These are phyloP conservation scores for Populus hybrid DNA, from an alignment of 441 rosid species.

Conservation along the genomic window DNA sequence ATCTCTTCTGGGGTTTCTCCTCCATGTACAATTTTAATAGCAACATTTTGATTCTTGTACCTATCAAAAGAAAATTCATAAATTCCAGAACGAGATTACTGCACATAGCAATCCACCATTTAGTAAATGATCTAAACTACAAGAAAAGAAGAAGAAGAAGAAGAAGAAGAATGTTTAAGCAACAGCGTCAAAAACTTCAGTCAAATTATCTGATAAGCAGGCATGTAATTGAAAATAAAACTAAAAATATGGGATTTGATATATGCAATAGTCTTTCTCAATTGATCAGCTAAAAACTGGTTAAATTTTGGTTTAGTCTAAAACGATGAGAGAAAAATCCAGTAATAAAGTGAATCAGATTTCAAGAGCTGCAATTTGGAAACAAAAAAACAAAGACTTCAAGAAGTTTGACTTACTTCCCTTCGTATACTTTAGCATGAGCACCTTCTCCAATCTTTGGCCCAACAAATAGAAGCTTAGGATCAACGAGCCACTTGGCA, in stretches of 20 bases:
- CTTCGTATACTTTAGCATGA: constrained; percentile 97
- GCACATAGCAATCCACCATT: not conserved
- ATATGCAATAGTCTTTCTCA: not conserved
- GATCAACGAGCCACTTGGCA: constrained; percentile 79
- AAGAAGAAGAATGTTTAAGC: not conserved
- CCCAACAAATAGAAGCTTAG: constrained; percentile 86
- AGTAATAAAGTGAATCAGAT: constrained; percentile 10
- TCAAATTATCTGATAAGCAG: constrained; percentile 1
- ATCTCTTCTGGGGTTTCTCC: constrained; percentile 86
- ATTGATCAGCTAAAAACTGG: constrained; percentile 7
- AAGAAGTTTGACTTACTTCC: constrained; percentile 66
- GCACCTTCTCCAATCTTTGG: constrained; percentile 98
- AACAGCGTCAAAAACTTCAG: not conserved
- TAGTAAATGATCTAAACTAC: constrained; percentile 9
- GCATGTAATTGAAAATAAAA: not conserved
- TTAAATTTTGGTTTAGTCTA: constrained; percentile 1
- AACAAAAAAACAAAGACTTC: not conserved
- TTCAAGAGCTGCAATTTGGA: not conserved
- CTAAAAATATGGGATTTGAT: not conserved
- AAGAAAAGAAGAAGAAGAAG: not conserved
- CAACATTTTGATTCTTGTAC: constrained; percentile 80
- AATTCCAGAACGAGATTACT: constrained; percentile 12
- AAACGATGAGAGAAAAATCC: not conserved
- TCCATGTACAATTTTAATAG: constrained; percentile 70
- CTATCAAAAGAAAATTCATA: constrained; percentile 32